Evolutionary conservation across 2,329 filamentous ascomycete genomes (phyloP), one percentile per base, ranked within the genome.

Genomic region (Cladosporium sp.): DNA sequence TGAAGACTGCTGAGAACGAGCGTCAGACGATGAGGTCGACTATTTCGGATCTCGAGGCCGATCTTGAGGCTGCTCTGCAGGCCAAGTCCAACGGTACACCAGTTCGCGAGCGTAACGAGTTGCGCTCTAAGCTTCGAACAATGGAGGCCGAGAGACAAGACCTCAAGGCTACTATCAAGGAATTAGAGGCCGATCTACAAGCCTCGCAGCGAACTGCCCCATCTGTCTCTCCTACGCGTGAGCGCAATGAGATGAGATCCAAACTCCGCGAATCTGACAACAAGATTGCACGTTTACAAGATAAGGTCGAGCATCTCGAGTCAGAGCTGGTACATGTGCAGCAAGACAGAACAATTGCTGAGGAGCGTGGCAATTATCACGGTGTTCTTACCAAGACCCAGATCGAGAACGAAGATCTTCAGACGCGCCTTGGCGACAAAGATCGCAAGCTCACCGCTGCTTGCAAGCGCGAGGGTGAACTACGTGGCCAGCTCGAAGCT

Each of bases 351-450:
- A 78, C 81, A 36, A 75, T 76, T 11, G 75, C 75, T 50, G 81
- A 82, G 58, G 83, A 86, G 67, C 80, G 83, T 43, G 78, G 80
- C 40, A 83, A 87, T 60, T 74, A 89, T 19, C 83, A 86, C 63
- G 76, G 80, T 55, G 79, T 84, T 72, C 76, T 87, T 25, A 84
- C 84, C 61, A 81, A 84, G 66, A 82, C 82, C 19, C 85, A 88
- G 71, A 77, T 84, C 28, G 73, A 76, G 55, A 70, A 71, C 14
- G 74, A 76, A 54, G 66, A 73, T 45, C 79, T 94, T n/a, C 86
- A 90, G 65, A 80, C 89, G 59, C 86, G 89, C 67, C 80, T 94
- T 28, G 79, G 82, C 5, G 84, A 89, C 67, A 86, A 88, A 61
- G 86, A 90, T 58, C 79, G 84, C 58, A 81, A 84, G 14, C 83